phyloP scores from a whole-genome alignment of 148 eudicot species.

The Nepenthes mirabilis region DNA sequence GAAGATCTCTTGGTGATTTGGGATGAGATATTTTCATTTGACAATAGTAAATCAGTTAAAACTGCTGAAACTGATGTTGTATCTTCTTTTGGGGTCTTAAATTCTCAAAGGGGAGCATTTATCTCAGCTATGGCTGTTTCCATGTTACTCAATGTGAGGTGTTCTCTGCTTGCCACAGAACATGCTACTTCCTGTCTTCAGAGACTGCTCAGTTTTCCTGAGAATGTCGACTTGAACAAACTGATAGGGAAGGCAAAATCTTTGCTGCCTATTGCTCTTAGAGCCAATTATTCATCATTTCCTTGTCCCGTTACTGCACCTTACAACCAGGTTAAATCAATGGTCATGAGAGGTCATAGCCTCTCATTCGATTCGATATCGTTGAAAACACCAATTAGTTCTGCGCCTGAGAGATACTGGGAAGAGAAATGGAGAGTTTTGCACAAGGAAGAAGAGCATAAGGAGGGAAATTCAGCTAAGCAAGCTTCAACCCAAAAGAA shows the following conservation, averaged over 20 bases:
- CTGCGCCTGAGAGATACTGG: slow-evolving; percentile 89
- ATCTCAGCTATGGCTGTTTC: slow-evolving; percentile 81
- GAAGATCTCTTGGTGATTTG: slow-evolving; percentile 62
- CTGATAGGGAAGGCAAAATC: slow-evolving; percentile 62
- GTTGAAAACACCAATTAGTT: slow-evolving; percentile 29
- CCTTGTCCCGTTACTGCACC: slow-evolving; percentile 16
- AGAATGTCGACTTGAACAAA: slow-evolving; percentile 44
- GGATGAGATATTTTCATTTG: slow-evolving; percentile 83
- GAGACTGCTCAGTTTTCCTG: slow-evolving; percentile 81
- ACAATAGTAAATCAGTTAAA: slow-evolving; percentile 26
- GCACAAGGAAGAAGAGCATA: slow-evolving; percentile 60
- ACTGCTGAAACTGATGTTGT: slow-evolving; percentile 29
- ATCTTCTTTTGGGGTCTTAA: slow-evolving; percentile 31
- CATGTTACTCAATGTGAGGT: slow-evolving; percentile 75
- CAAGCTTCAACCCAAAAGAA: slow-evolving; percentile 25
- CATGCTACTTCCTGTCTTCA: slow-evolving; percentile 86
- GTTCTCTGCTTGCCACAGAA: slow-evolving; percentile 86
- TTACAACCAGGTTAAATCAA: slow-evolving; percentile 22
- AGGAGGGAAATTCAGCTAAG: slow-evolving; percentile 24
- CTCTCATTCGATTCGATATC: slow-evolving; percentile 43
- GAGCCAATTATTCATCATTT: slow-evolving; percentile 37
- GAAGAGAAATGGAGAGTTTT: slow-evolving; percentile 92
- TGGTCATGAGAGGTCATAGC: slow-evolving; percentile 42
- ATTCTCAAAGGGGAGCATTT: slow-evolving; percentile 82
- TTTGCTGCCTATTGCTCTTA: slow-evolving; percentile 52